Evolutionary conservation across 176 grass and related monocot species (phyloP).

Genomic region (Eragrostis curvula): DNA sequence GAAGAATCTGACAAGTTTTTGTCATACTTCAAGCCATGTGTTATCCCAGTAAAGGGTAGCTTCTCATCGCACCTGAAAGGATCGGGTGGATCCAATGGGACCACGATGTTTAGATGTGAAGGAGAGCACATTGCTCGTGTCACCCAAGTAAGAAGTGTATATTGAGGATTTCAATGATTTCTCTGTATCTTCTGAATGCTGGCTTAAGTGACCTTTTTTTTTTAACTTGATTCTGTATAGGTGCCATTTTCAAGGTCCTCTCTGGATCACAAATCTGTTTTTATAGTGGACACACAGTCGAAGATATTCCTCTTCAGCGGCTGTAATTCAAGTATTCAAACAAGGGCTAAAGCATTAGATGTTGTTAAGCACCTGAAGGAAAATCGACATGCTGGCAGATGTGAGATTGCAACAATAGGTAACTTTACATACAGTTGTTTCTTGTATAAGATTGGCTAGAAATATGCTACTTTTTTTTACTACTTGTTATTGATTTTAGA

Average conservation of each 20-base stretch:
- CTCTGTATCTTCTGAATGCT: background rate
- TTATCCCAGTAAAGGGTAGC: slow-evolving; percentile 70
- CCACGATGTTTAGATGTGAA: slow-evolving; percentile 72
- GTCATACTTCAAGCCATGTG: slow-evolving; percentile 91
- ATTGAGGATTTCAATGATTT: background rate
- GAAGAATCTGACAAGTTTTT: slow-evolving; percentile 85
- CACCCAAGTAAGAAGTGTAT: slow-evolving; percentile 59
- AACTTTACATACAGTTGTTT: slow-evolving; percentile 9
- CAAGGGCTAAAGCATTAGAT: slow-evolving; percentile 82
- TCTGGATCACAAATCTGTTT: slow-evolving; percentile 69
- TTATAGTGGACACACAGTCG: slow-evolving; percentile 74
- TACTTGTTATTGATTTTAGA: slow-evolving; percentile 47
- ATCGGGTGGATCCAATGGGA: slow-evolving; percentile 33
- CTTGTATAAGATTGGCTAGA: slow-evolving; percentile 16
- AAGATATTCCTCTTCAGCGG: slow-evolving; percentile 88
- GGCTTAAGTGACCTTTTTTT: slow-evolving; percentile 1
- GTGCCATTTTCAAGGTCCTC: slow-evolving; percentile 67
- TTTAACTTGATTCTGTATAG: slow-evolving; percentile 37
- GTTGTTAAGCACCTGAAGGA: slow-evolving; percentile 88
- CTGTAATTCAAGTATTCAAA: slow-evolving; percentile 73
- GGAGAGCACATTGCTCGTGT: slow-evolving; percentile 82
- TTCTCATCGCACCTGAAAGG: slow-evolving; percentile 52
- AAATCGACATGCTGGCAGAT: slow-evolving; percentile 61
- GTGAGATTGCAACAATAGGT: slow-evolving; percentile 81
- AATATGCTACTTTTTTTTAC: background rate